Conservation (phyloP, 2,329 filamentous ascomycete genomes). For the Keithomyces neogunnii region DNA sequence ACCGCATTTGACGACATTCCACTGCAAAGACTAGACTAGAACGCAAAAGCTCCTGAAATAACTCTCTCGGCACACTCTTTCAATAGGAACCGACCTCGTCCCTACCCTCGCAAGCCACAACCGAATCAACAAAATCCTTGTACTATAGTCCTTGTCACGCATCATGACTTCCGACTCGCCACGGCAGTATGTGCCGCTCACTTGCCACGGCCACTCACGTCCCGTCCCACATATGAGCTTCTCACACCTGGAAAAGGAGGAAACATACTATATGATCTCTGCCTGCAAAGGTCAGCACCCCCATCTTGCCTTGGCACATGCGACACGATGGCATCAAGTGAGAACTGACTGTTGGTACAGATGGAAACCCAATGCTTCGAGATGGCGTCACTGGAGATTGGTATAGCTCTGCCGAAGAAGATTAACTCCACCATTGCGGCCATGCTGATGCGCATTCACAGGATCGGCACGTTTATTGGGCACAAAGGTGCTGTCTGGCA, state of each 20-base stretch:
- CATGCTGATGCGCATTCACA: slow-evolving; percentile 31
- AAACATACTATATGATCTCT: slow-evolving; percentile 85
- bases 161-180: slow-evolving; percentile 27
- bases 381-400: slow-evolving; percentile 94
- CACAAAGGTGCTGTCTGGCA: slow-evolving; percentile 99
- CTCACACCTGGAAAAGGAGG: slow-evolving; percentile 73
- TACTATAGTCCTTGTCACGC: background rate
- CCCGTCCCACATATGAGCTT: slow-evolving; percentile 89
- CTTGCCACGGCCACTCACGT: slow-evolving; percentile 88
- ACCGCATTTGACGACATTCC: background rate
- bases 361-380: slow-evolving; percentile 97
- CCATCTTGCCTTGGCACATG: background rate
- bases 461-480: slow-evolving; percentile 96
- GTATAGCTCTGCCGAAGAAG: slow-evolving; percentile 34
- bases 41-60: background rate
- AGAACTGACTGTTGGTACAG: slow-evolving; percentile 33
- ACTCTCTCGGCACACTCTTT: background rate
- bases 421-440: background rate
- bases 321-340: slow-evolving; percentile 13
- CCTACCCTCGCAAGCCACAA: background rate
- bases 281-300: slow-evolving; percentile 70
- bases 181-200: slow-evolving; percentile 72
- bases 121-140: background rate
- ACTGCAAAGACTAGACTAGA: background rate
- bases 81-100: background rate